These are phyloP conservation scores for Neofusicoccum parvum DNA, from an alignment of 2,329 filamentous ascomycete species.

Conservation along the genomic window DNA sequence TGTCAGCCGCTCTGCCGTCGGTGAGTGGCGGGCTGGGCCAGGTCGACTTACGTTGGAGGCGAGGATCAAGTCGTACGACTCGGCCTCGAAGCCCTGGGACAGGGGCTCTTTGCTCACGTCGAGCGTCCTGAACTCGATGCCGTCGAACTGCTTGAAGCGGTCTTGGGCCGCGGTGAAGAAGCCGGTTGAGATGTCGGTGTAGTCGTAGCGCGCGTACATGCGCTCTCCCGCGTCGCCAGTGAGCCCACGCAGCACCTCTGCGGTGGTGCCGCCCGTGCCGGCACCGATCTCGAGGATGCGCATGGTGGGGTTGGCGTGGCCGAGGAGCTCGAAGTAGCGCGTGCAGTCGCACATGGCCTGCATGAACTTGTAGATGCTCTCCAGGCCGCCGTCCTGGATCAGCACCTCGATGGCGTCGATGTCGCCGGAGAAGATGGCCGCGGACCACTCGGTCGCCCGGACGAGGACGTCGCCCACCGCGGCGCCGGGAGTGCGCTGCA, in stretches of 20 bases:
- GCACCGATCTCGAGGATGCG: conserved; percentile 24
- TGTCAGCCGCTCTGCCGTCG: not conserved
- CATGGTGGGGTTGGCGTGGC: not conserved
- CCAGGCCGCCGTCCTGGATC: conserved; percentile 11
- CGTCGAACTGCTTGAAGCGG: conserved; percentile 1
- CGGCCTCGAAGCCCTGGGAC: conserved; percentile 23
- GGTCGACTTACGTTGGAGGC: conserved; percentile 18
- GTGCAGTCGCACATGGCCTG: conserved; percentile 23
- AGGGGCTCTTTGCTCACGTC: conserved; percentile 19
- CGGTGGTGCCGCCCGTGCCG: conserved; percentile 24
- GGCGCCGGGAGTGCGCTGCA: not conserved
- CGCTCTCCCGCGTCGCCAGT: conserved; percentile 11
- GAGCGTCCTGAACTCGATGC: conserved; percentile 21
- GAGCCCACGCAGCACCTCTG: conserved; percentile 10
- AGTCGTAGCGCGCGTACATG: conserved; percentile 21
- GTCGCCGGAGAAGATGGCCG: conserved; percentile 17
- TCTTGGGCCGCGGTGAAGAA: conserved; percentile 22
- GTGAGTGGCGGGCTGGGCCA: not conserved
- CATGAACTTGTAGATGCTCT: conserved; percentile 23
- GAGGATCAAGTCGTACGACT: conserved; percentile 27
- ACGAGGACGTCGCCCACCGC: not conserved
- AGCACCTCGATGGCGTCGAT: conserved; percentile 8
- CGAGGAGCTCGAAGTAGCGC: not conserved
- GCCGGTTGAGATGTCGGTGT: conserved; percentile 25
- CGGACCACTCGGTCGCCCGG: conserved; percentile 22